A percentile compares a stretch with the other conserved stretches of the same genome.
Conservation (phyloP, 2,329 filamentous ascomycete species). For the Metarhizium guizhouense region DNA sequence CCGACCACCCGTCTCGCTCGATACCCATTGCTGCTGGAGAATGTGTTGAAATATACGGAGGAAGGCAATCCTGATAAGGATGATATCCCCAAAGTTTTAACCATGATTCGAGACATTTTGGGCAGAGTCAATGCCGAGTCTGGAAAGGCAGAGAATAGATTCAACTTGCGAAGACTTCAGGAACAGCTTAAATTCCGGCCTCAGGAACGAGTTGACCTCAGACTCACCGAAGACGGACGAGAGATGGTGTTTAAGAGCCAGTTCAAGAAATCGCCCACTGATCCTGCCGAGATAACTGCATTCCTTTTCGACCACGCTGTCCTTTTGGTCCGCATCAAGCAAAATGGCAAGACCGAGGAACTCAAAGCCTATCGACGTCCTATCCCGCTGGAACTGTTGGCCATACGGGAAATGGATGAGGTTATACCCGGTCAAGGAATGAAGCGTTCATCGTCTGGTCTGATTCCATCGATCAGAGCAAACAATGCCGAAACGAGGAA, state of each 20-base stretch:
- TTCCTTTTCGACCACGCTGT: constrained; percentile 97
- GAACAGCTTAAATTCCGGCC: constrained; percentile 85
- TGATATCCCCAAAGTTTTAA: constrained; percentile 84
- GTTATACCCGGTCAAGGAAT: constrained; percentile 74
- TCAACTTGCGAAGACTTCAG: constrained; percentile 87
- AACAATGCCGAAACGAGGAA: constrained; percentile 46
- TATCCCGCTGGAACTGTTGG: constrained; percentile 85
- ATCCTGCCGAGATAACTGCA: constrained; percentile 81
- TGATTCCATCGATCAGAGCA: constrained; percentile 52
- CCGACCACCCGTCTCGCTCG: constrained; percentile 90
- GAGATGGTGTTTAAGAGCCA: constrained; percentile 91
- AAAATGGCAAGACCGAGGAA: constrained; percentile 86
- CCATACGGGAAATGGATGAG: constrained; percentile 96
- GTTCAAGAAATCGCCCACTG: constrained; percentile 85
- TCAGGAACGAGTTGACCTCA: constrained; percentile 86
- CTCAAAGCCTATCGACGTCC: constrained; percentile 90
- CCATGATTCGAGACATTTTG: constrained; percentile 77
- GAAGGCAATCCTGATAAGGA: constrained; percentile 83
- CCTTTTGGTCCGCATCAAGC: constrained; percentile 82
- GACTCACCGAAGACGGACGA: constrained; percentile 85
- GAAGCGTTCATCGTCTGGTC: constrained; percentile 80
- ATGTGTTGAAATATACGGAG: constrained; percentile 84
- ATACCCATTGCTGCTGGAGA: constrained; percentile 86
- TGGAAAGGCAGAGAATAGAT: constrained; percentile 94
- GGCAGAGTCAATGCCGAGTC: constrained; percentile 88